Conservation (phyloP, 176 grass and related monocot genomes). For the Secale cereale region DNA sequence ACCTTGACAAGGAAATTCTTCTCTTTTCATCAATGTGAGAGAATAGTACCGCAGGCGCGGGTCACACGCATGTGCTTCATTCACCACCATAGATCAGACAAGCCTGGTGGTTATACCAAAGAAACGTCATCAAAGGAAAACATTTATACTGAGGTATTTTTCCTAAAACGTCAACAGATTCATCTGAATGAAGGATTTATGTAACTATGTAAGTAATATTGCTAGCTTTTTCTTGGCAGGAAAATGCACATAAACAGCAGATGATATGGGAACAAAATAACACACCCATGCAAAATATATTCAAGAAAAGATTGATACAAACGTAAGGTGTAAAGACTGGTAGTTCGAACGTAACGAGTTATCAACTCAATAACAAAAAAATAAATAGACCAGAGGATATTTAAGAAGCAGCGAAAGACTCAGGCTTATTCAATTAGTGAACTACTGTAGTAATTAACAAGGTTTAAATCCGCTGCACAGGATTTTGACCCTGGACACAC, state of each 20-base stretch:
- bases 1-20: neutral
- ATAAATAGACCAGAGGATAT: no score
- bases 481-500: neutral
- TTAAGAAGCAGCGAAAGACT: neutral
- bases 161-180: neutral
- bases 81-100: neutral
- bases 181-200: neutral
- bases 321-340: neutral
- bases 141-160: neutral
- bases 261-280: neutral
- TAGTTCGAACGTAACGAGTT: neutral
- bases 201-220: neutral
- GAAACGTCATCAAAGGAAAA: neutral
- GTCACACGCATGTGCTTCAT: neutral
- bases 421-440: neutral
- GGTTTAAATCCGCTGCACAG: neutral
- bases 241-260: neutral
- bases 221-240: neutral
- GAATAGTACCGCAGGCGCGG: neutral
- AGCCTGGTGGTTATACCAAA: neutral
- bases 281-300: neutral
- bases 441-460: conserved; percentile 1
- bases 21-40: neutral
- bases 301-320: neutral
- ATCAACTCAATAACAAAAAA: neutral